Percentiles rank a stretch among this genome's conserved stretches.
Evolutionary conservation across 2,329 filamentous ascomycete genomes (phyloP).

Genomic region (Polychaeton citri): DNA sequence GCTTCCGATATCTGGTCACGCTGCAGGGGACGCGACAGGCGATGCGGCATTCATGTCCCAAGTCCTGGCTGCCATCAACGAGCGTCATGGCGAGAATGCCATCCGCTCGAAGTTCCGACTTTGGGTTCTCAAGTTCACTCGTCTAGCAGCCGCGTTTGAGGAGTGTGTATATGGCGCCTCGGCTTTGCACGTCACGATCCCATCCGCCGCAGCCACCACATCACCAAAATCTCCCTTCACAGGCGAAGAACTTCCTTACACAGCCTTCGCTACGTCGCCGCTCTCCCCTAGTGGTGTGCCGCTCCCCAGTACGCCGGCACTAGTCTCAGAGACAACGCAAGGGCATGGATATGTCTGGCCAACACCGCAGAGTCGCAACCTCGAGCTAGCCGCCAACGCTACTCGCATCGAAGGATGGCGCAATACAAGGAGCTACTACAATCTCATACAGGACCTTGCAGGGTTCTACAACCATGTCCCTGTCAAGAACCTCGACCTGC

Average conservation of each 20-base stretch:
- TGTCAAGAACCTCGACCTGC: conserved; percentile 69
- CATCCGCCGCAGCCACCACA: conserved; percentile 10
- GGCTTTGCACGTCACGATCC: conserved; percentile 59
- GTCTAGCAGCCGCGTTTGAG: conserved; percentile 86
- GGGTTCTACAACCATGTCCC: conserved; percentile 31
- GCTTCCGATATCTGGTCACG: conserved; percentile 9
- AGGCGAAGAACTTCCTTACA: conserved; percentile 20
- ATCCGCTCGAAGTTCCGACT: conserved; percentile 86
- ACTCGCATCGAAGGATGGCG: conserved; percentile 94
- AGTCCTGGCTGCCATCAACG: conserved; percentile 68
- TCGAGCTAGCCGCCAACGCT: conserved; percentile 82
- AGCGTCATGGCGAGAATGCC: conserved; percentile 77
- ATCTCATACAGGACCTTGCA: conserved; percentile 52
- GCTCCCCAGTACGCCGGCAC: conserved; percentile 1
- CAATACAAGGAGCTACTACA: conserved; percentile 88
- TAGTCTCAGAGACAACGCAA: conserved; percentile 15
- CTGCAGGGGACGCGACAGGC: conserved; percentile 56
- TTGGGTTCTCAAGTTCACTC: conserved; percentile 88
- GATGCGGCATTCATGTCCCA: conserved; percentile 82
- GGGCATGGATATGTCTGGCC: conserved; percentile 95
- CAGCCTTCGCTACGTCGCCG: conserved; percentile 5
- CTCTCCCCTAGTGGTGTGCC: conserved; percentile 3
- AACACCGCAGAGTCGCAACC: conserved; percentile 65
- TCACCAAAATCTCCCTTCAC: conserved; percentile 4
- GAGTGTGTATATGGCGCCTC: conserved; percentile 90